phyloP scores from a whole-genome alignment of 2,329 filamentous ascomycete species.

The Xylariomycetidae sp. region DNA sequence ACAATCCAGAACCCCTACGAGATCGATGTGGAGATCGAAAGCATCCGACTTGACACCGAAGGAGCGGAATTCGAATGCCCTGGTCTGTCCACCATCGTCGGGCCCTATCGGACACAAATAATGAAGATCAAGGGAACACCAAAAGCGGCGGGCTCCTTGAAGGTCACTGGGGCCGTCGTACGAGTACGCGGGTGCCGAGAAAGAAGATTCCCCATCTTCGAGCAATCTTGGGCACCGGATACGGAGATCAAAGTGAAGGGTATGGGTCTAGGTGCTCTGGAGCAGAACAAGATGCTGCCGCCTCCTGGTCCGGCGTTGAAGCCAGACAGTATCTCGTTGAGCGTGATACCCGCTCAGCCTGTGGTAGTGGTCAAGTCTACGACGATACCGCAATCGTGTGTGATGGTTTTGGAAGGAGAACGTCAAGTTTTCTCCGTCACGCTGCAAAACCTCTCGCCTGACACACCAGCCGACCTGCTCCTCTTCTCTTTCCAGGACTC shows the following conservation, averaged over 20 bases:
- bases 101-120: slow-evolving; percentile 77
- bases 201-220: slow-evolving; percentile 78
- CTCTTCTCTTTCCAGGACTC: slow-evolving; percentile 88
- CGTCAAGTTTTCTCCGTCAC: slow-evolving; percentile 70
- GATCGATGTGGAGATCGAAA: slow-evolving; percentile 84
- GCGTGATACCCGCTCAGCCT: slow-evolving; percentile 75
- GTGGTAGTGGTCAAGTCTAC: slow-evolving; percentile 68
- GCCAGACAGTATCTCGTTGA: slow-evolving; percentile 53
- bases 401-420: slow-evolving; percentile 94
- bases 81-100: slow-evolving; percentile 61
- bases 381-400: slow-evolving; percentile 72
- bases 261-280: slow-evolving; percentile 58
- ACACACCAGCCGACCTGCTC: slow-evolving; percentile 73
- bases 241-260: slow-evolving; percentile 69
- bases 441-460: slow-evolving; percentile 66
- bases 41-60: slow-evolving; percentile 66
- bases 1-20: slow-evolving; percentile 93
- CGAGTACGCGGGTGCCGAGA: slow-evolving; percentile 77
- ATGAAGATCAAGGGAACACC: slow-evolving; percentile 66
- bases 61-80: slow-evolving; percentile 66
- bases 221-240: slow-evolving; percentile 66
- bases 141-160: slow-evolving; percentile 59
- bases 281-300: slow-evolving; percentile 34
- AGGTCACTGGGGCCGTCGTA: slow-evolving; percentile 70
- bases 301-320: slow-evolving; percentile 38